Evolutionary conservation across 176 grass and related monocot genomes (phyloP).

Genomic region (Tillandsia fasciculata): DNA sequence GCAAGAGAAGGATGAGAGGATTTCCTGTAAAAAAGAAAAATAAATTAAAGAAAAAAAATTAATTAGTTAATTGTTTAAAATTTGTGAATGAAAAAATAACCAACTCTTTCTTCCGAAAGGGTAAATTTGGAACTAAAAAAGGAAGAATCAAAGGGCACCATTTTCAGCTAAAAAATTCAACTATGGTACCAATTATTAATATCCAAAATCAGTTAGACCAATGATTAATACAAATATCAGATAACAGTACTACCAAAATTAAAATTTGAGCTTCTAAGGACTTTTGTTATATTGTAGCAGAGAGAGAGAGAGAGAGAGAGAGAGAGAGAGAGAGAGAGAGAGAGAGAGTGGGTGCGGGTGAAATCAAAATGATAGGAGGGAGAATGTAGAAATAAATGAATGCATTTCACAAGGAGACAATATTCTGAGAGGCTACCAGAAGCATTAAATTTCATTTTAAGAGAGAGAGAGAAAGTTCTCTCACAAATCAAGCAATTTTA

Average conservation of each 20-base stretch:
- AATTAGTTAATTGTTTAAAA: not conserved
- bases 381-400: slow-evolving; percentile 2
- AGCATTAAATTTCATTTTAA: slow-evolving; percentile 13
- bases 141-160: not conserved
- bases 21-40: slow-evolving; percentile 49
- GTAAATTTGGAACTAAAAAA: not conserved
- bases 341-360: not conserved
- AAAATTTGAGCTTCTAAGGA: too few relatives aligned
- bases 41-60: not conserved
- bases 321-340: slow-evolving; percentile 6
- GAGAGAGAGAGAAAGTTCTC: not conserved
- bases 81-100: slow-evolving; percentile 14
- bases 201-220: too few relatives aligned
- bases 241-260: too few relatives aligned
- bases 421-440: not conserved
- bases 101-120: not conserved
- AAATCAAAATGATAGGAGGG: not conserved
- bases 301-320: slow-evolving; percentile 8
- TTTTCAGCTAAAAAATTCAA: not conserved
- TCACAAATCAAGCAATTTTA: not conserved
- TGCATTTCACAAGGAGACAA: not conserved
- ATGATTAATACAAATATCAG: too few relatives aligned
- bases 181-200: not conserved
- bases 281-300: not conserved
- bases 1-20: slow-evolving; percentile 48